phyloP scores from a whole-genome alignment of 2,329 filamentous ascomycete genomes.

The Fusarium azukiicola region DNA sequence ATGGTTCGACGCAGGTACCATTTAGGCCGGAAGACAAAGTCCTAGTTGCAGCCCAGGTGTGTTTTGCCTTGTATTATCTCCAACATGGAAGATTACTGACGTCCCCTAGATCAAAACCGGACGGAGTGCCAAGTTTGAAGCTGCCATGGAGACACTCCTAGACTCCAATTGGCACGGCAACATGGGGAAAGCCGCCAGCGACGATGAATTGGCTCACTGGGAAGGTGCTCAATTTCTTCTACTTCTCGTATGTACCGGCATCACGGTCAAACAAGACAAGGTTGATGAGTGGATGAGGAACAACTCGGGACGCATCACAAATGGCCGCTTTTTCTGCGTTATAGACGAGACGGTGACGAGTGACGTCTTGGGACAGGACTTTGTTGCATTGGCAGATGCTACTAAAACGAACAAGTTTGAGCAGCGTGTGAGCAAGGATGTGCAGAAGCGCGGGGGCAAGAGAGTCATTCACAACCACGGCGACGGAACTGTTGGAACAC shows the following conservation, averaged over 20 bases:
- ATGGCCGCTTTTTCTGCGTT: conserved; percentile 13
- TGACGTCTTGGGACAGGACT: not conserved
- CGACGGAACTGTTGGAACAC: not conserved
- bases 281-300: conserved; percentile 5
- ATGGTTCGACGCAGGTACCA: not conserved
- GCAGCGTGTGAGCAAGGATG: not conserved
- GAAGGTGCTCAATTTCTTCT: not conserved
- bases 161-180: not conserved
- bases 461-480: not conserved
- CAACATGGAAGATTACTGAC: not conserved
- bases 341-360: not conserved
- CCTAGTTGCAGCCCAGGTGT: conserved; percentile 1
- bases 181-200: not conserved
- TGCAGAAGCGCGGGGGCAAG: not conserved
- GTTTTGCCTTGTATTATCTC: not conserved
- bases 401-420: not conserved
- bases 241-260: not conserved
- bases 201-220: not conserved
- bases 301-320: not conserved
- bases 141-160: not conserved
- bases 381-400: not conserved
- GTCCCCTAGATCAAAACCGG: not conserved
- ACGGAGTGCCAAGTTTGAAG: not conserved
- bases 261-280: not conserved
- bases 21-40: not conserved